Evolutionary conservation across 352 stramenopile genomes (phyloP), one percentile per base, ranked within the genome.

Genomic region (Vaucheria bursata): DNA sequence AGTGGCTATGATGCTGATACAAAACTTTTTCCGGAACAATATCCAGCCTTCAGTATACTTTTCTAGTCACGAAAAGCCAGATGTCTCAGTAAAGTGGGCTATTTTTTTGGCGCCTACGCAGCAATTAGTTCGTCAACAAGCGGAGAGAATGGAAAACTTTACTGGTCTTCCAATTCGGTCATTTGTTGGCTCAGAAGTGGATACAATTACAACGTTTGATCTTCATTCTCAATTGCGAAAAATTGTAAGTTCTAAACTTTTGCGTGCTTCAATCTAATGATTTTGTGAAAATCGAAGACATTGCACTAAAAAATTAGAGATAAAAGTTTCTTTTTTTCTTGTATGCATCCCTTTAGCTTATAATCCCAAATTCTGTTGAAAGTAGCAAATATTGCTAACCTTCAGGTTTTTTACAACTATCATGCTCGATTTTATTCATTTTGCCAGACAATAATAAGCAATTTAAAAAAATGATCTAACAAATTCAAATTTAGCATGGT

Each of bases 111-210:
- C 71, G 25, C 77, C 77, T 5, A 82, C 77, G 3, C 77, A 82
- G 71, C 71, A 82, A 32, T 74, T 82, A 3, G 77, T 82, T n/a
- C 72, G 76, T 36, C 71, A 82, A 64, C 77, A 82, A 69, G 33
- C 71, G 3, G 77, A 49, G 45, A 64, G 52, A 35, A 72, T 76
- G 6, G 33, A 80, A 32, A 50, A 66, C 32, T 82, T 79, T 31
- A 82, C 77, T 7, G 77, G 77, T 3, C 71, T 82, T n/a, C 6
- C 65, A 2, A 35, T 72, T 50, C 0, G 75, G 68, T 81, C 71
- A 65, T 82, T 49, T 74, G 77, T 81, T 2, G 50, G 38, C 5
- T 29, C 5, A 18, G 50, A 73, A 39, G 35, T 75, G 70, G 50
- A 75, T 29, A 29, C 34, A 34, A 70, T 29, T 29, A 73, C 2